These are phyloP conservation scores for Fusarium irregulare DNA, from an alignment of 2,329 filamentous ascomycete species.

Conservation along the genomic window DNA sequence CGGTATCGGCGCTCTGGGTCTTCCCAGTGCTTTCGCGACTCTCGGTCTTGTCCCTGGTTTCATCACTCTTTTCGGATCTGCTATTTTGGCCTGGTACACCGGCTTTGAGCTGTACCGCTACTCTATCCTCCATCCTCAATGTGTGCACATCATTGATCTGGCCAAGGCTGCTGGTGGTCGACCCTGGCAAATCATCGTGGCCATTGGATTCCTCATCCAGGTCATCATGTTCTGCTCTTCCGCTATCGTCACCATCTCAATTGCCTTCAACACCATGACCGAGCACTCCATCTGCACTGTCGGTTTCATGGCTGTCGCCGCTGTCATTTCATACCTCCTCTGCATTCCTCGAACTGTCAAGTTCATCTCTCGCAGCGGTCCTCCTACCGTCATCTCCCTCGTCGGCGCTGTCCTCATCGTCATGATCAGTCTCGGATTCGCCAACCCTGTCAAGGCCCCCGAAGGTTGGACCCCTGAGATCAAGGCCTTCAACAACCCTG, in stretches of 20 bases:
- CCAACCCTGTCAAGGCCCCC: background rate
- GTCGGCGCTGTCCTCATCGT: slow-evolving; percentile 13
- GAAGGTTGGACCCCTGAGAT: slow-evolving; percentile 23
- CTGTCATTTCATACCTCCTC: slow-evolving; percentile 10
- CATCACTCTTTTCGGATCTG: background rate
- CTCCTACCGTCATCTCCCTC: slow-evolving; percentile 14
- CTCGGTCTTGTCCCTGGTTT: slow-evolving; percentile 61
- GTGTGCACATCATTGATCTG: slow-evolving; percentile 76
- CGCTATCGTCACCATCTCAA: slow-evolving; percentile 20
- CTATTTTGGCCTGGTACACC: background rate
- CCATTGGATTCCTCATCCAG: slow-evolving; percentile 18
- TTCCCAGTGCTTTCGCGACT: slow-evolving; percentile 75
- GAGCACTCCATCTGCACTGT: slow-evolving; percentile 20
- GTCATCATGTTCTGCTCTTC: slow-evolving; percentile 27
- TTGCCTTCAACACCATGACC: slow-evolving; percentile 26
- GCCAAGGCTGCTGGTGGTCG: slow-evolving; percentile 60
- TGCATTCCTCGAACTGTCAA: slow-evolving; percentile 23
- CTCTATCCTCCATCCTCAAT: slow-evolving; percentile 63
- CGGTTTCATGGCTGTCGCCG: slow-evolving; percentile 16
- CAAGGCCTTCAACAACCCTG: slow-evolving; percentile 9
- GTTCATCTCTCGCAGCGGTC: slow-evolving; percentile 22
- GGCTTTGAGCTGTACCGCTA: background rate
- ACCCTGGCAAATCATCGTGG: slow-evolving; percentile 10
- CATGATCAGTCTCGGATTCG: slow-evolving; percentile 28
- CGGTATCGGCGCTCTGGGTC: slow-evolving; percentile 65